Conservation (phyloP, 1,284 basidiomycete genomes). For the Ganoderma leucocontextum region DNA sequence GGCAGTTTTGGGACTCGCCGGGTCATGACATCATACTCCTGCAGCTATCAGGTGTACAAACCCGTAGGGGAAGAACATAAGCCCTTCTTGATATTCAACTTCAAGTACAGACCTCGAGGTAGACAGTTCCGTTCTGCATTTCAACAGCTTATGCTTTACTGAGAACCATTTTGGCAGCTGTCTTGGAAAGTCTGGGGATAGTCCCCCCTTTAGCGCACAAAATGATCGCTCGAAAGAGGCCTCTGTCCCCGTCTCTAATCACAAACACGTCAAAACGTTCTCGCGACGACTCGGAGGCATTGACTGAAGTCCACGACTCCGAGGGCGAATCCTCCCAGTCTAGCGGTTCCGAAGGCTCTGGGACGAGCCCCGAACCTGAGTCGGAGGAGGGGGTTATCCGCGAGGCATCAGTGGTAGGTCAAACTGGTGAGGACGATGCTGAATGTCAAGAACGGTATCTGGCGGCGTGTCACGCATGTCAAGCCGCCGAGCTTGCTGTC, state of each 20-base stretch:
- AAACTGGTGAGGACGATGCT: not conserved
- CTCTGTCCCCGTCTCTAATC: not conserved
- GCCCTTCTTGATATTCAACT: constrained; percentile 1
- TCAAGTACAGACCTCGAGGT: constrained; percentile 4
- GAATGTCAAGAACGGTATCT: not conserved
- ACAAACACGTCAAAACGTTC: not conserved
- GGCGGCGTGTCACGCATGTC: not conserved
- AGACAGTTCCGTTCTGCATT: not conserved
- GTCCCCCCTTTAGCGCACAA: not conserved
- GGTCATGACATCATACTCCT: not conserved
- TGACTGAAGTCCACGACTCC: not conserved
- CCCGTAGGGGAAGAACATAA: not conserved
- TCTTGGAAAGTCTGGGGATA: not conserved
- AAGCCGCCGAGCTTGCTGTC: not conserved
- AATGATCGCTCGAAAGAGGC: not conserved
- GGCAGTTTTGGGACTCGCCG: not conserved
- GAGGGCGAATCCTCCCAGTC: not conserved
- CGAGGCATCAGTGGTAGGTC: not conserved
- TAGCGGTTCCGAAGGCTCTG: not conserved
- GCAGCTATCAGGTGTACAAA: constrained; percentile 5
- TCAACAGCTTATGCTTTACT: not conserved
- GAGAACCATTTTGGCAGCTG: not conserved
- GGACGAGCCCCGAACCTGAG: not conserved
- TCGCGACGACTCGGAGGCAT: not conserved
- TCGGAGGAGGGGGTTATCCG: not conserved